Base-by-base conservation (phyloP, 805 yeast species). In the Jamesozyma spencerorum region DNA sequence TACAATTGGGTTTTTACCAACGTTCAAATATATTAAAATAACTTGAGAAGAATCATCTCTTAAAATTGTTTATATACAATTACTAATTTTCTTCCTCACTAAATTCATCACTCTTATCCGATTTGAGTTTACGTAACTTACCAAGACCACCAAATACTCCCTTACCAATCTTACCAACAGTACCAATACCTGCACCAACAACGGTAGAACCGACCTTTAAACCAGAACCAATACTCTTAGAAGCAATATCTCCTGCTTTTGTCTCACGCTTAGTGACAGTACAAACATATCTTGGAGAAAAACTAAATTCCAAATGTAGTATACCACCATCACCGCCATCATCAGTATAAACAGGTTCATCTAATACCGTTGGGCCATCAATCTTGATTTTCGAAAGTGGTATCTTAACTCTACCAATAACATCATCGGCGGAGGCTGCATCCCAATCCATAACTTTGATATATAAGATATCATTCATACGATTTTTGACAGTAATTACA, bases 401-500 rank as follows among this genome's bases (percentile, higher is more conserved):
- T 41, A 87, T 57, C 18, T 55, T 50, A 8, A 78, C 84, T 26
- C 66, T 68, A 42, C 97, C 95, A 41, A 92, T 69, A 47, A 70
- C 67, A 61, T 92, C 99, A 62, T 92, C 90, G 45, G 74, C 75
- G 35, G 85, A 79, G 49, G 95, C 95, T 48, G 90, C 76, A 63
- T 92, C 99, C 96, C 97, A 90, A 59, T 92, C 99, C 55, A 57
- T 71, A 13, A 84, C 75, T 42, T 70, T 74, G 41, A 85, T 68
- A 42, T 65, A 66, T 38, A 88, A 57, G 3, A 61, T 58, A 10
- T 84, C 76, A 52, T 76, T 77, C 41, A 71, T 76, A 56, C 85
- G 74, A 58, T 82, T 81, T 18, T 68, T 55, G 19, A 87, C 66
- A 28, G 71, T 72, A 31, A 79, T 66, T 12, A 70, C 61, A 34